These are phyloP conservation scores for Arctium lappa DNA, from an alignment of 129 eudicot species.

Conservation along the genomic window DNA sequence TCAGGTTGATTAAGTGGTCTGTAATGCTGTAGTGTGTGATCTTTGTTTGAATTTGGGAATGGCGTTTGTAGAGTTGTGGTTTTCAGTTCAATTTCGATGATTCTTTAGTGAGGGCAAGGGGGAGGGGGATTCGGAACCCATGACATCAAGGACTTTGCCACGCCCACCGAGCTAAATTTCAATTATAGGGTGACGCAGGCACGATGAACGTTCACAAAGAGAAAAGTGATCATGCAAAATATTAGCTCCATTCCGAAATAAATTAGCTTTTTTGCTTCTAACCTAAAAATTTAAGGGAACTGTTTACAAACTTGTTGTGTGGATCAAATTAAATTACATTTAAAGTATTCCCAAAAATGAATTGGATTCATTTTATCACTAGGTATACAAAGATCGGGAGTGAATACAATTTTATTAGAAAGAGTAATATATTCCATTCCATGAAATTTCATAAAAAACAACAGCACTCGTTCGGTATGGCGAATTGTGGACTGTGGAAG, in stretches of 20 bases:
- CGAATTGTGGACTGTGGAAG: neutral
- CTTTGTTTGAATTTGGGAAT: neutral
- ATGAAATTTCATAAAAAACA: neutral
- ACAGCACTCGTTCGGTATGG: neutral
- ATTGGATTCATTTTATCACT: neutral
- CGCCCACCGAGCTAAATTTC: neutral
- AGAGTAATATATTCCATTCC: neutral
- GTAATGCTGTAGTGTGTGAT: constrained; percentile 15
- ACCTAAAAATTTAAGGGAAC: neutral
- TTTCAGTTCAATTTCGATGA: constrained; percentile 6
- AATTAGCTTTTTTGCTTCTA: neutral
- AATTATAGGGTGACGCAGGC: neutral
- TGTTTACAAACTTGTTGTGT: constrained; percentile 7
- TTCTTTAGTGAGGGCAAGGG: neutral
- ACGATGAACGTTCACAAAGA: neutral
- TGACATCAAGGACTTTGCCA: neutral
- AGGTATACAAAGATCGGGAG: neutral
- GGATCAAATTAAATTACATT: neutral
- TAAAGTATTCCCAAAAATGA: neutral
- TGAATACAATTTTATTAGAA: neutral
- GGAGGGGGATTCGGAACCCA: neutral
- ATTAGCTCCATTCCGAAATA: neutral
- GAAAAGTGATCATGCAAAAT: neutral
- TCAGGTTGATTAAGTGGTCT: constrained; percentile 19
- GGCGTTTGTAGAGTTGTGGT: neutral